Evolutionary conservation across 75 land plant species (phyloP).

Genomic region (Adiantum capillusveneris): DNA sequence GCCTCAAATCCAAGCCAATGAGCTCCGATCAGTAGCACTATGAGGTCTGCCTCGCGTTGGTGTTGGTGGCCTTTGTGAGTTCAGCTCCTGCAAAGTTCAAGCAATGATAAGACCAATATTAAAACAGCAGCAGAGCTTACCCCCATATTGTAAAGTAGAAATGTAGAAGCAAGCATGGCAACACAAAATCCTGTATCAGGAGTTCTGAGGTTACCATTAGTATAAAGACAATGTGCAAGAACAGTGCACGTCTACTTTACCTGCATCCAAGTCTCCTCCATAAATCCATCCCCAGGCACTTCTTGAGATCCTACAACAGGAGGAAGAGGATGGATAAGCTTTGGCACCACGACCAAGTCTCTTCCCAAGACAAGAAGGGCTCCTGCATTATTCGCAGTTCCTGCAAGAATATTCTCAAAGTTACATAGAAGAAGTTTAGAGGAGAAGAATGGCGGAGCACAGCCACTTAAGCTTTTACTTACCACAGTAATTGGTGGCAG

Average conservation of each 20-base stretch:
- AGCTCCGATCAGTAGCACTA: conserved; percentile 34
- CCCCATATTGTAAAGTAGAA: too few species aligned
- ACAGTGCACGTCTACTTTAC: neutral
- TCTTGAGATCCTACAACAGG: conserved; percentile 45
- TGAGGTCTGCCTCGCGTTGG: conserved; percentile 55
- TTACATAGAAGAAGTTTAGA: neutral
- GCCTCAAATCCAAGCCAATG: conserved; percentile 43
- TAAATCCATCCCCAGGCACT: conserved; percentile 29
- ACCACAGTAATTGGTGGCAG: conserved; percentile 64
- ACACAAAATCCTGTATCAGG: too few species aligned
- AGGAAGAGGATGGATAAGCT: conserved; percentile 58
- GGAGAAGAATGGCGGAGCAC: too few species aligned
- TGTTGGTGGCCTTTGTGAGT: conserved; percentile 56
- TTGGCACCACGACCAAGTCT: conserved; percentile 48
- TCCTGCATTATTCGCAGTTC: conserved; percentile 61
- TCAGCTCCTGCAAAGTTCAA: conserved; percentile 35
- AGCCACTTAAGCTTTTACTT: neutral
- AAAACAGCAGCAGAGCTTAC: too few species aligned
- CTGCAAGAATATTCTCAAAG: conserved; percentile 10
- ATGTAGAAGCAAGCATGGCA: too few species aligned
- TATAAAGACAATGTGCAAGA: too few species aligned
- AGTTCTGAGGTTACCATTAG: too few species aligned
- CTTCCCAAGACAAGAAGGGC: conserved; percentile 51
- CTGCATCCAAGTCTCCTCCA: conserved; percentile 61
- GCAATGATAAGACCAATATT: neutral